Conservation (phyloP, 371 early-diverging fungal genomes). For the Saksenaea vasiformis region DNA sequence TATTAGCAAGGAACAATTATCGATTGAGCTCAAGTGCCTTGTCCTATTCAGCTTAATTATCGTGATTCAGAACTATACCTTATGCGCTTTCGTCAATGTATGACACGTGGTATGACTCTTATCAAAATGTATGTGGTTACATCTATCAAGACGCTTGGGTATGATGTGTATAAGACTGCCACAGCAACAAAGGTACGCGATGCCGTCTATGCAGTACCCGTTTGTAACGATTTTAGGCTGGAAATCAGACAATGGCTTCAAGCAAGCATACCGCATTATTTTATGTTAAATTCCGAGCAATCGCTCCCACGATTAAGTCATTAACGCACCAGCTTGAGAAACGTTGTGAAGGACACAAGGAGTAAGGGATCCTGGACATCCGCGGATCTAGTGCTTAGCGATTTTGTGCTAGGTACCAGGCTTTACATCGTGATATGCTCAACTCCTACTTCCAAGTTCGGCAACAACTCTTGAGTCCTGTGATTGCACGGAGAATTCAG, state of each 20-base stretch:
- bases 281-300: conserved; percentile 78
- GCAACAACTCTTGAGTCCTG: conserved; percentile 65
- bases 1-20: background rate
- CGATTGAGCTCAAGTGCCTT: background rate
- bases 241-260: conserved; percentile 8
- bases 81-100: conserved; percentile 89
- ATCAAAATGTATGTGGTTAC: conserved; percentile 86
- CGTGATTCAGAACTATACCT: conserved; percentile 87
- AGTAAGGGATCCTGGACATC: conserved; percentile 52
- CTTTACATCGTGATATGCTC: conserved; percentile 73
- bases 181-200: conserved; percentile 11
- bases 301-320: conserved; percentile 63
- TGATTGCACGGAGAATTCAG: conserved; percentile 64
- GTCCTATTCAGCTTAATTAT: conserved; percentile 59
- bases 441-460: conserved; percentile 74
- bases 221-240: background rate
- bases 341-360: conserved; percentile 67
- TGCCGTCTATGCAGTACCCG: background rate
- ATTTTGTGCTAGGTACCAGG: conserved; percentile 53
- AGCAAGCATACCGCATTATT: conserved; percentile 57
- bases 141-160: conserved; percentile 62
- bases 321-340: conserved; percentile 75
- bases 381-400: background rate
- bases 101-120: conserved; percentile 86
- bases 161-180: conserved; percentile 60